phyloP scores from a whole-genome alignment of 768 basidiomycete species.

The Hemileccinum rubropunctum region DNA sequence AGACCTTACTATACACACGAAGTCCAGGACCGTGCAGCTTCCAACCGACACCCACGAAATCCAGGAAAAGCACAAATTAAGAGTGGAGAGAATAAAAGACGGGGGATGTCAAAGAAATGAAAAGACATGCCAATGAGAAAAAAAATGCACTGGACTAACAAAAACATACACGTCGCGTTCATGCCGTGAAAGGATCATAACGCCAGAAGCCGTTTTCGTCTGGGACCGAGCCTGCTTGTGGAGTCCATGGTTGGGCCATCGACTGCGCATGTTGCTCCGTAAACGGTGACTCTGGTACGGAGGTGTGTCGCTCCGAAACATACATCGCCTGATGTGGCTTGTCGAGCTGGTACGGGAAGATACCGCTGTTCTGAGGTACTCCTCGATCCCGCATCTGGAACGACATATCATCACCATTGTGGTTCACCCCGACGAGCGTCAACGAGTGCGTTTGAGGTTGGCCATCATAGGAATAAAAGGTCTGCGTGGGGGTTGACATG shows the following conservation, averaged over 20 bases:
- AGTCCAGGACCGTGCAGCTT: too few relatives aligned
- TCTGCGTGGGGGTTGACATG: constrained; percentile 13
- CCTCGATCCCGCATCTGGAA: constrained; percentile 17
- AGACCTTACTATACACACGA: too few relatives aligned
- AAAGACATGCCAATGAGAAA: background rate
- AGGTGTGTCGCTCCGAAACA: constrained; percentile 20
- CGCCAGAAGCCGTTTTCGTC: constrained; percentile 26
- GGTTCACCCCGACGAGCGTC: constrained; percentile 19
- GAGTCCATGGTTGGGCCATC: constrained; percentile 18
- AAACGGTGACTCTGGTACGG: constrained; percentile 21
- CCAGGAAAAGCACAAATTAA: too few relatives aligned
- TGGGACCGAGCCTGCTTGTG: constrained; percentile 11
- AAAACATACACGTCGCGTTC: background rate
- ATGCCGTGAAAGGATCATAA: constrained; percentile 25
- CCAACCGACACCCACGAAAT: too few relatives aligned
- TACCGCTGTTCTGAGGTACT: constrained; percentile 12
- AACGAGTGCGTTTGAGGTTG: constrained; percentile 14
- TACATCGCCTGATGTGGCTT: constrained; percentile 25
- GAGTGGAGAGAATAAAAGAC: too few relatives aligned
- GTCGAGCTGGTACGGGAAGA: constrained; percentile 22
- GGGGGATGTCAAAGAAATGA: too few relatives aligned
- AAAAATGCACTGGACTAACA: too few relatives aligned
- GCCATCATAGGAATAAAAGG: constrained; percentile 24
- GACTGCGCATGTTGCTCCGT: constrained; percentile 13
- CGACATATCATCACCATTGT: constrained; percentile 13